These are phyloP conservation scores for Adansonia rubrostipa DNA, from an alignment of 441 rosid species.

Conservation along the genomic window DNA sequence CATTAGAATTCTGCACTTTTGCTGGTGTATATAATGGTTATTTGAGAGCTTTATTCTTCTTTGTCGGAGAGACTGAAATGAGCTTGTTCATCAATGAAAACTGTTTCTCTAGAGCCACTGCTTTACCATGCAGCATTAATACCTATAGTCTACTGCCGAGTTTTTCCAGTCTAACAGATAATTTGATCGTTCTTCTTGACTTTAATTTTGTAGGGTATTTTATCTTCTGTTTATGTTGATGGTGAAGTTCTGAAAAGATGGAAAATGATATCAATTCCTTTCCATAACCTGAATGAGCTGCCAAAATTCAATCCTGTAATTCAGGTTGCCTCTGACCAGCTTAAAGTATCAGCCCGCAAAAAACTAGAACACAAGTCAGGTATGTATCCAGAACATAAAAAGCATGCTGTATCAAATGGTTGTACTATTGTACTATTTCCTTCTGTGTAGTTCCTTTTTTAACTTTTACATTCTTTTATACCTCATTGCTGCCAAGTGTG, in stretches of 20 bases:
- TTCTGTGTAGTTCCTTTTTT: not conserved
- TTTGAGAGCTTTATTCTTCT: not conserved
- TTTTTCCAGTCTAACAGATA: not conserved
- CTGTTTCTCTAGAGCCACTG: not conserved
- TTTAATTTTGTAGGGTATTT: constrained; percentile 62
- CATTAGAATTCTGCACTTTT: not conserved
- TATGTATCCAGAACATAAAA: constrained; percentile 31
- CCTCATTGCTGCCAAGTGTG: constrained; percentile 1
- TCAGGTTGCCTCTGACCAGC: constrained; percentile 34
- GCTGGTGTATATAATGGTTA: constrained; percentile 15
- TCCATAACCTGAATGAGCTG: constrained; percentile 63
- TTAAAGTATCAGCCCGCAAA: constrained; percentile 31
- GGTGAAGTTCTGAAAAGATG: constrained; percentile 61
- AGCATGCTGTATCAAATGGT: constrained; percentile 1
- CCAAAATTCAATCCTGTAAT: constrained; percentile 46
- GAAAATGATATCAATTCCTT: constrained; percentile 82
- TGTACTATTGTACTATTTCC: not conserved
- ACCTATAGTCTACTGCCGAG: not conserved
- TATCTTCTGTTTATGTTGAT: constrained; percentile 72
- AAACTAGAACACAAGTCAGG: constrained; percentile 42
- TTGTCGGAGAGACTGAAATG: not conserved
- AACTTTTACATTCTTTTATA: not conserved
- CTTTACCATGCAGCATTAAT: not conserved
- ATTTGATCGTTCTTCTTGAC: constrained; percentile 16
- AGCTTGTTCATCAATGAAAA: constrained; percentile 14